These are phyloP conservation scores for Psilocybe sp. DNA, from an alignment of 768 basidiomycete genomes.

Conservation along the genomic window DNA sequence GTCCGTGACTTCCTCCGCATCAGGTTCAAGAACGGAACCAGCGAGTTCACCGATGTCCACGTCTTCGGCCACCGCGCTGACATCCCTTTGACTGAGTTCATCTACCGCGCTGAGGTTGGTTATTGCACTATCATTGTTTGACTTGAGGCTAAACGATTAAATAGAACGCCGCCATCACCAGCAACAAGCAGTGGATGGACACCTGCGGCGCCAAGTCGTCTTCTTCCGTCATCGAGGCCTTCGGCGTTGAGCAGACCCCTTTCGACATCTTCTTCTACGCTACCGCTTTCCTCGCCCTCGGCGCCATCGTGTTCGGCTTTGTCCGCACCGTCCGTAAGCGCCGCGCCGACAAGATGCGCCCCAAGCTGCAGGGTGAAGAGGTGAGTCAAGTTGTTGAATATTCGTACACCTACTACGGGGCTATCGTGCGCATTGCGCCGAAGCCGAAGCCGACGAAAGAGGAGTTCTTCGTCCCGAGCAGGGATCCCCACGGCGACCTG, in stretches of 20 bases:
- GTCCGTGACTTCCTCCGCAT: constrained; percentile 79
- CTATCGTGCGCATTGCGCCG: constrained; percentile 24
- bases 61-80: constrained; percentile 74
- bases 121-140: background rate
- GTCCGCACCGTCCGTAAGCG: constrained; percentile 36
- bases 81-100: constrained; percentile 82
- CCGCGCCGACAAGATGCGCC: constrained; percentile 35
- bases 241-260: constrained; percentile 17
- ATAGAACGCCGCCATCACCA: constrained; percentile 50
- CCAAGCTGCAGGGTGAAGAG: constrained; percentile 46
- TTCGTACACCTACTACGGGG: constrained; percentile 29
- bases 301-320: constrained; percentile 33
- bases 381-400: constrained; percentile 37
- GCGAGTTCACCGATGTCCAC: constrained; percentile 63
- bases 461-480: constrained; percentile 4
- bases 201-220: constrained; percentile 35
- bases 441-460: constrained; percentile 2
- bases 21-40: constrained; percentile 84
- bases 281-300: constrained; percentile 35
- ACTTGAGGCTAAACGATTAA: background rate
- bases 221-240: constrained; percentile 19
- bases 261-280: constrained; percentile 34
- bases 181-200: constrained; percentile 53
- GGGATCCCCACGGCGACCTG: constrained; percentile 14
- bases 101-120: constrained; percentile 74